These are phyloP conservation scores for Rhododendron molle DNA, from an alignment of 148 eudicot genomes.

Conservation along the genomic window DNA sequence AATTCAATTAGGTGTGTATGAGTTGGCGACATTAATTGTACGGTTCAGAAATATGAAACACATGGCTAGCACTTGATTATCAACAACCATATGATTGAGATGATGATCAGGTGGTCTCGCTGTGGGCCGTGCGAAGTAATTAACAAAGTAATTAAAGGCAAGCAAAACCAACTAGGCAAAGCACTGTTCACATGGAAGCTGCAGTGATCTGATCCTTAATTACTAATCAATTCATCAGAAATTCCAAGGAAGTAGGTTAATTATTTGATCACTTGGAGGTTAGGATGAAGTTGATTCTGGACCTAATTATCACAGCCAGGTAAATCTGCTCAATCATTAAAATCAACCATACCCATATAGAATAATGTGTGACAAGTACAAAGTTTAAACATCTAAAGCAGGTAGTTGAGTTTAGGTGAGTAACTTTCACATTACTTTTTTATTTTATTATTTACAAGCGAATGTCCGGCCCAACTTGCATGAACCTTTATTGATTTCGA, in stretches of 20 bases:
- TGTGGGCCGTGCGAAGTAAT: background rate
- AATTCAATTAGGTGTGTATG: background rate
- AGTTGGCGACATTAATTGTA: background rate
- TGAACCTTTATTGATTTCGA: background rate
- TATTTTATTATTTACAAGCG: too few relatives aligned
- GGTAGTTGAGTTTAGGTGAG: background rate
- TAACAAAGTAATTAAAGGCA: background rate
- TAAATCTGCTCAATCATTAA: background rate
- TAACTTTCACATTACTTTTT: too few relatives aligned
- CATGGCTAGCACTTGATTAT: slow-evolving; percentile 3
- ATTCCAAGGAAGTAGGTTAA: background rate
- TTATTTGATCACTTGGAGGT: background rate
- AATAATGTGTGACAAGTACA: background rate
- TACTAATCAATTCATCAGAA: background rate
- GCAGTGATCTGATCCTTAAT: background rate
- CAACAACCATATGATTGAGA: background rate
- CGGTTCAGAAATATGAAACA: background rate
- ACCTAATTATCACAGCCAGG: background rate
- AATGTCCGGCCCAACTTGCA: background rate
- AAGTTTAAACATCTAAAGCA: background rate
- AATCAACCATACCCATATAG: background rate
- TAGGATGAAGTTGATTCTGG: background rate
- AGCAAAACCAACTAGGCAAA: too few relatives aligned
- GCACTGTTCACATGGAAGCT: slow-evolving; percentile 6
- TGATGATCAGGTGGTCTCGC: background rate